Conservation (phyloP, 2,329 filamentous ascomycete species). For the Ophiocordyceps camponoti-rufipedis region DNA sequence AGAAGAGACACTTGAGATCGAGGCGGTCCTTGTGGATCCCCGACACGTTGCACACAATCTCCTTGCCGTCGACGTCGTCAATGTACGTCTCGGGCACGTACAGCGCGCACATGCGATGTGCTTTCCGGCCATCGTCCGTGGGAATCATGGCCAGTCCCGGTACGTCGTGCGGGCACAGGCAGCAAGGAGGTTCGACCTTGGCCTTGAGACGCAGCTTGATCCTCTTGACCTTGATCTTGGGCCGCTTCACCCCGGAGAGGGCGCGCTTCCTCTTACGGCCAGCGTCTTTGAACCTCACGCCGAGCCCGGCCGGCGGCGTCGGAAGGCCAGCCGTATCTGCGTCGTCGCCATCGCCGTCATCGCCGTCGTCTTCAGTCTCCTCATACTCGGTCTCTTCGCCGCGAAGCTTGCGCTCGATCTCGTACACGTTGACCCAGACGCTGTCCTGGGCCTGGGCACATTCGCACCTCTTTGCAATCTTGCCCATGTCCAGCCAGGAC, state of each 20-base stretch:
- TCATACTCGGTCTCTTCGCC: slow-evolving; percentile 79
- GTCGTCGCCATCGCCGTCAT: slow-evolving; percentile 34
- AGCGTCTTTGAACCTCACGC: slow-evolving; percentile 43
- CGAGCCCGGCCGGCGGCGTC: slow-evolving; percentile 60
- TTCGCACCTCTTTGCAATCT: slow-evolving; percentile 90
- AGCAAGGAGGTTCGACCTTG: slow-evolving; percentile 62
- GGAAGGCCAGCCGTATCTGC: slow-evolving; percentile 47
- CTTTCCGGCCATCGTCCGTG: slow-evolving; percentile 74
- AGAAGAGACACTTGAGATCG: slow-evolving; percentile 88
- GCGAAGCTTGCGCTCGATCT: slow-evolving; percentile 84
- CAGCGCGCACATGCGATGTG: slow-evolving; percentile 73
- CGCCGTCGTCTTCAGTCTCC: slow-evolving; percentile 48
- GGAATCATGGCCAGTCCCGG: slow-evolving; percentile 64
- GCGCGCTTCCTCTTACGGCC: slow-evolving; percentile 42
- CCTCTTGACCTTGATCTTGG: slow-evolving; percentile 50
- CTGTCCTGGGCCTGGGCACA: slow-evolving; percentile 91
- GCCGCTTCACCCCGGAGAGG: slow-evolving; percentile 10
- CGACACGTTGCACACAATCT: slow-evolving; percentile 61
- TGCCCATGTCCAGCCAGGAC: slow-evolving; percentile 86
- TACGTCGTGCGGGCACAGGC: slow-evolving; percentile 82
- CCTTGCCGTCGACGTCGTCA: slow-evolving; percentile 48
- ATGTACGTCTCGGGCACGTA: slow-evolving; percentile 90
- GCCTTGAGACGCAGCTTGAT: slow-evolving; percentile 60
- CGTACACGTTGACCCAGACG: slow-evolving; percentile 93
- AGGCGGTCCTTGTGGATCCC: slow-evolving; percentile 72